Percentiles rank a stretch among this genome's conserved stretches.
Evolutionary conservation across 305 asterid species (phyloP).

Genomic region (Fraxinus ornus): DNA sequence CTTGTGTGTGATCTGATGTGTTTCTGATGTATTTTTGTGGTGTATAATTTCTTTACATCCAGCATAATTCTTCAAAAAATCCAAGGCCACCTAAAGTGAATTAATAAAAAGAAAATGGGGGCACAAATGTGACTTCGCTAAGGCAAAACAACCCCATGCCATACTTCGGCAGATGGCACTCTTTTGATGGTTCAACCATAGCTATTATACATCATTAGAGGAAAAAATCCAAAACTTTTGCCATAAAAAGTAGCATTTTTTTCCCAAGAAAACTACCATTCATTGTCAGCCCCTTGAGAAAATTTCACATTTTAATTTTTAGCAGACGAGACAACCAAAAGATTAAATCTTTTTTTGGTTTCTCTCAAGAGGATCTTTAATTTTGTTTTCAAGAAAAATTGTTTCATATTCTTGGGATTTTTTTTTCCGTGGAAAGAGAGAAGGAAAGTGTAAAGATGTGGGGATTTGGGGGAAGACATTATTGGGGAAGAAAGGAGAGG

Average conservation of each 20-base stretch:
- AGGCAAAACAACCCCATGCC: neutral
- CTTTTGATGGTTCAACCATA: neutral
- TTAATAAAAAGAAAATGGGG: neutral
- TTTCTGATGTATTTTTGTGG: too few species aligned
- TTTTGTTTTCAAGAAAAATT: neutral
- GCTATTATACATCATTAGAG: neutral
- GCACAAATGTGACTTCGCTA: neutral
- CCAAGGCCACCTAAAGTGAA: neutral
- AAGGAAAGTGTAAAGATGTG: conserved; percentile 48
- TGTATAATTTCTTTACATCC: too few species aligned
- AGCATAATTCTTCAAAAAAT: too few species aligned
- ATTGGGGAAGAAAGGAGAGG: conserved; percentile 79
- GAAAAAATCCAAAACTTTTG: neutral
- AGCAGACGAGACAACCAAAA: neutral
- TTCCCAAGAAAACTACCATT: neutral
- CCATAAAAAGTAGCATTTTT: neutral
- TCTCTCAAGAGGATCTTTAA: neutral
- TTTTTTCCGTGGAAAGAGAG: neutral
- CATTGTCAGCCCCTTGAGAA: neutral
- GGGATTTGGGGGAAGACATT: conserved; percentile 82
- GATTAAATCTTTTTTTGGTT: neutral
- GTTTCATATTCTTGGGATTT: neutral
- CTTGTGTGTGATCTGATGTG: too few species aligned
- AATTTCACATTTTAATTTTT: neutral
- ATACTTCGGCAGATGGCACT: neutral